Percentiles rank a stretch among this genome's conserved stretches.
Evolutionary conservation across 1,139 yeast genomes (phyloP).

Genomic region (Zhuliangozyma blackwelliae): DNA sequence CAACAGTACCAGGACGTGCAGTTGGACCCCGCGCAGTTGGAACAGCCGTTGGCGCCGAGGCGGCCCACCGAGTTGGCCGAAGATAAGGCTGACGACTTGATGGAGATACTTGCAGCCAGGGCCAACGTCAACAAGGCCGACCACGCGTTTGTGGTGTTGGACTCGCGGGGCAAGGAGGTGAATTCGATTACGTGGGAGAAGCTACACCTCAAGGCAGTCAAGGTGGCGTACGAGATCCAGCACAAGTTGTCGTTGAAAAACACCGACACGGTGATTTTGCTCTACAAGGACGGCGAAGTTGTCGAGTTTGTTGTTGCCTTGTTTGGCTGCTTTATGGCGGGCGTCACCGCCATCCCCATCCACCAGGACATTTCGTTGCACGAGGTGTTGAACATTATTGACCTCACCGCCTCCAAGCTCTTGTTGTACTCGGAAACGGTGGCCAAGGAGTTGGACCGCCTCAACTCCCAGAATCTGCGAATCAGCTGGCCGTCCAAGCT

Average conservation of each 20-base stretch:
- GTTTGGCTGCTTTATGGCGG: constrained; percentile 89
- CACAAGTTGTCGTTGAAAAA: constrained; percentile 68
- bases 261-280: constrained; percentile 77
- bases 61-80: constrained; percentile 14
- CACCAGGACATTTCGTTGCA: constrained; percentile 64
- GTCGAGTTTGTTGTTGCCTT: constrained; percentile 82
- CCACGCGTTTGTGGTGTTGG: constrained; percentile 69
- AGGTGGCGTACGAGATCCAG: constrained; percentile 80
- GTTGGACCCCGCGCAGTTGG: constrained; percentile 40
- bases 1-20: constrained; percentile 22
- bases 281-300: constrained; percentile 81
- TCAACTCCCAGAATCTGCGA: constrained; percentile 34
- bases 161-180: constrained; percentile 76
- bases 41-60: constrained; percentile 60
- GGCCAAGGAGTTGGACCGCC: constrained; percentile 63
- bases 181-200: constrained; percentile 86
- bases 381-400: constrained; percentile 70
- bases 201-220: constrained; percentile 75
- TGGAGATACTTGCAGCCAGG: constrained; percentile 68
- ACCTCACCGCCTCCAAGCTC: constrained; percentile 70
- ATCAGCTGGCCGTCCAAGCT: constrained; percentile 42
- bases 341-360: constrained; percentile 91
- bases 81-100: constrained; percentile 50
- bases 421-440: constrained; percentile 80
- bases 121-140: constrained; percentile 64